Percentiles rank a stretch among this genome's conserved stretches.
These are phyloP conservation scores for Royoungia palumana DNA, from an alignment of 768 basidiomycete species.

Conservation along the genomic window DNA sequence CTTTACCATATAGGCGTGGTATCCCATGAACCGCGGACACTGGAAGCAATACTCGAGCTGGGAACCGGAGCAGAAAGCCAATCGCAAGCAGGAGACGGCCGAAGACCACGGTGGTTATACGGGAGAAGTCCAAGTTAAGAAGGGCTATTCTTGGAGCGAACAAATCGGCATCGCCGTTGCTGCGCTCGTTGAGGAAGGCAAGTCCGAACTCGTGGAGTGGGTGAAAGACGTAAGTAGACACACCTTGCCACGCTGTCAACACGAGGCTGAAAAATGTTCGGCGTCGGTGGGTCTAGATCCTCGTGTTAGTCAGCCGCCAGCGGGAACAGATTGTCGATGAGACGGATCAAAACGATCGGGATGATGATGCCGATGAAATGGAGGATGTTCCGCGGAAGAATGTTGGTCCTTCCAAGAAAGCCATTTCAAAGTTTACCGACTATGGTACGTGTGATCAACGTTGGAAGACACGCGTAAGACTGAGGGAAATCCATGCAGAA, in stretches of 20 bases:
- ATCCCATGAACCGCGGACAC: slow-evolving; percentile 81
- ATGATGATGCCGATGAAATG: slow-evolving; percentile 35
- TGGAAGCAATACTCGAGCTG: slow-evolving; percentile 86
- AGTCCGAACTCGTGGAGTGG: slow-evolving; percentile 71
- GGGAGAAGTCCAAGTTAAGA: slow-evolving; percentile 77
- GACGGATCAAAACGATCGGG: slow-evolving; percentile 44
- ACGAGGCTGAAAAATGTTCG: slow-evolving; percentile 17
- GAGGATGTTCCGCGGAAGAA: slow-evolving; percentile 27
- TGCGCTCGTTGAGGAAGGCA: slow-evolving; percentile 63
- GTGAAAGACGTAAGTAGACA: slow-evolving; percentile 65
- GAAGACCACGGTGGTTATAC: slow-evolving; percentile 44
- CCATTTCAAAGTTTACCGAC: slow-evolving; percentile 65
- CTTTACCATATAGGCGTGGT: slow-evolving; percentile 60
- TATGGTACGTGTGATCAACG: slow-evolving; percentile 53
- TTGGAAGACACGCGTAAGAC: slow-evolving; percentile 1
- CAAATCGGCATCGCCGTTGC: slow-evolving; percentile 85
- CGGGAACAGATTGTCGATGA: slow-evolving; percentile 61
- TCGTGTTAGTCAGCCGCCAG: slow-evolving; percentile 55
- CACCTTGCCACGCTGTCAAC: slow-evolving; percentile 17
- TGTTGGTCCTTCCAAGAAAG: slow-evolving; percentile 59
- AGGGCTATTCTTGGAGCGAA: slow-evolving; percentile 85
- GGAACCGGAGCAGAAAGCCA: slow-evolving; percentile 51
- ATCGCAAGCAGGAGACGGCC: slow-evolving; percentile 27
- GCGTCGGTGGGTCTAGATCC: slow-evolving; percentile 43
- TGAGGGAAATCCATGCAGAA: slow-evolving; percentile 41